Conservation (phyloP, 768 basidiomycete genomes). For the Russula lepida region DNA sequence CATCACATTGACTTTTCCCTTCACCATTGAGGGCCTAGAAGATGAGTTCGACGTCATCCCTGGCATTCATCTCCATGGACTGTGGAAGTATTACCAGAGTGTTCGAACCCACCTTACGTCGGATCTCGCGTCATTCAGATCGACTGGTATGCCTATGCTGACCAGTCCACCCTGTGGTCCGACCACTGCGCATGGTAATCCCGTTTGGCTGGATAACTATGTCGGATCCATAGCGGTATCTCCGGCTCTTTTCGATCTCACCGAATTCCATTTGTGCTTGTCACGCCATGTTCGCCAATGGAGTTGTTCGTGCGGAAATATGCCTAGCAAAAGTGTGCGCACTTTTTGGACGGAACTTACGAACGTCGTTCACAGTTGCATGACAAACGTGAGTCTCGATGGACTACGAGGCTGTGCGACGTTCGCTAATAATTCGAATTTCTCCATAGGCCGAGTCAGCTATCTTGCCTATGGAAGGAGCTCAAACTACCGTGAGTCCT, state of each 20-base stretch:
- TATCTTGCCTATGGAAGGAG: not conserved
- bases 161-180: not conserved
- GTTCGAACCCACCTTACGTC: not conserved
- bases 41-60: not conserved
- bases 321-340: not conserved
- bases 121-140: not conserved
- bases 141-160: not conserved
- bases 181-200: not conserved
- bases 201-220: not conserved
- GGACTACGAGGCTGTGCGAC: too few species aligned
- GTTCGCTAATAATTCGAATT: not conserved
- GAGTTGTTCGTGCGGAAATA: not conserved
- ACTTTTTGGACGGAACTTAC: slow-evolving; percentile 1
- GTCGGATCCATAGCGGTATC: not conserved
- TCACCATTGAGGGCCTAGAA: not conserved
- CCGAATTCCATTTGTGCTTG: not conserved
- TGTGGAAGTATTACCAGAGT: slow-evolving; percentile 3
- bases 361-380: not conserved
- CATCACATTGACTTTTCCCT: not conserved
- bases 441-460: slow-evolving; percentile 1
- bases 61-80: not conserved
- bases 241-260: not conserved
- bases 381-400: not conserved
- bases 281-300: not conserved
- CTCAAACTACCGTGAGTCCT: not conserved